phyloP scores from a whole-genome alignment of 129 eudicot genomes.

The Silybum marianum region DNA sequence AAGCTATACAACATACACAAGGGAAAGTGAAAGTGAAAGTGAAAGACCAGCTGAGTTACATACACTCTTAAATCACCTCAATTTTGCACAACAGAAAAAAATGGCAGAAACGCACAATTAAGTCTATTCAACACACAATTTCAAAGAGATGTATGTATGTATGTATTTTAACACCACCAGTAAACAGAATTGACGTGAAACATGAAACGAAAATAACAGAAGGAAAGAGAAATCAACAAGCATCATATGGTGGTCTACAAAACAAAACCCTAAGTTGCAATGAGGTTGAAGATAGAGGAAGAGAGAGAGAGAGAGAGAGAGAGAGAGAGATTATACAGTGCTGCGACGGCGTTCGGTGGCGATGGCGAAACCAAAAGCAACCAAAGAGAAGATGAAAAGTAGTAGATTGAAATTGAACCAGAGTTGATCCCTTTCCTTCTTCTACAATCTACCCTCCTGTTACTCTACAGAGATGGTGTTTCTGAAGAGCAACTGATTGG shows the following conservation, averaged over 20 bases:
- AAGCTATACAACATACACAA: too few species aligned
- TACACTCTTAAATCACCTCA: neutral
- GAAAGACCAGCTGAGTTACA: neutral
- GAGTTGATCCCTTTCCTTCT: constrained; percentile 61
- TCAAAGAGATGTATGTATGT: neutral
- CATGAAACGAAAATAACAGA: neutral
- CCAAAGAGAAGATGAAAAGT: constrained; percentile 66
- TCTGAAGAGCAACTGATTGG: neutral
- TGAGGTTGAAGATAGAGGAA: neutral
- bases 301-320: neutral
- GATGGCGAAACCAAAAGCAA: constrained; percentile 77
- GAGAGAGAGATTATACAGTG: constrained; percentile 49
- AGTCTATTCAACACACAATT: neutral
- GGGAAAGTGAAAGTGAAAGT: too few species aligned
- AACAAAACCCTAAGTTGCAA: constrained; percentile 24
- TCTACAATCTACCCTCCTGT: neutral
- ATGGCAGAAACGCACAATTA: neutral
- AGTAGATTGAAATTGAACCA: too few species aligned
- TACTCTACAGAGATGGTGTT: neutral
- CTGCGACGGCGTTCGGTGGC: constrained; percentile 93
- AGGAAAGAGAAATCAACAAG: neutral
- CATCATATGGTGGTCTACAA: neutral
- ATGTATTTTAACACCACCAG: neutral
- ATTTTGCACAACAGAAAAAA: neutral
- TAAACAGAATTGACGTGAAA: neutral